Conservation (phyloP, 2,329 filamentous ascomycete species). For the Mycogone perniciosa region DNA sequence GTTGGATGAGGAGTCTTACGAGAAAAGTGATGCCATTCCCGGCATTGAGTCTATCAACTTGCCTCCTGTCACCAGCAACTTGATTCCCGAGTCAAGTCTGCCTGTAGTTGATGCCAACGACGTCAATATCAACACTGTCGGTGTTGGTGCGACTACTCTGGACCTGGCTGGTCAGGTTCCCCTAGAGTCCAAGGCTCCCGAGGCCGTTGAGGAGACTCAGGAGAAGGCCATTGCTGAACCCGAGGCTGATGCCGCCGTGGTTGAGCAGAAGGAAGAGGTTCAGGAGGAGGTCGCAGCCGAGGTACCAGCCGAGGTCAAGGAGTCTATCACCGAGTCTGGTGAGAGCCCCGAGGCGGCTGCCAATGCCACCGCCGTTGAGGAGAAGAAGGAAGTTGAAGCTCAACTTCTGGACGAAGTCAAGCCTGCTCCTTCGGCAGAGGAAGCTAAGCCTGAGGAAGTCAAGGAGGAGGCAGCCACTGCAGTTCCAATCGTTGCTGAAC, state of each 20-base stretch:
- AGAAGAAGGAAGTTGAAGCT: conserved; percentile 68
- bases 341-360: conserved; percentile 64
- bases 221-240: conserved; percentile 55
- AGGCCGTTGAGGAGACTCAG: conserved; percentile 65
- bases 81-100: conserved; percentile 79
- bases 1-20: conserved; percentile 79
- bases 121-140: conserved; percentile 46
- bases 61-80: conserved; percentile 51
- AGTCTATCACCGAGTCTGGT: conserved; percentile 52
- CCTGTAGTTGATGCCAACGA: conserved; percentile 48
- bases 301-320: conserved; percentile 51
- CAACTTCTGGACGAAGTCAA: conserved; percentile 64
- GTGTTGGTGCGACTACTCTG: conserved; percentile 58
- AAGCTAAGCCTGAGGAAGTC: conserved; percentile 19
- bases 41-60: conserved; percentile 40
- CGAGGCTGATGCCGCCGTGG: conserved; percentile 65
- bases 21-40: conserved; percentile 64
- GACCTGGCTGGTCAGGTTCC: conserved; percentile 63
- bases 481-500: conserved; percentile 4
- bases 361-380: conserved; percentile 60
- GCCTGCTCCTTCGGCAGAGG: conserved; percentile 29
- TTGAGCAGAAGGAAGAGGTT: conserved; percentile 55
- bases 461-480: neutral
- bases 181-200: conserved; percentile 44
- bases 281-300: conserved; percentile 41